Evolutionary conservation across 2,329 filamentous ascomycete genomes (phyloP), one percentile per base, ranked within the genome.

Genomic region (Trichophyton equinum): DNA sequence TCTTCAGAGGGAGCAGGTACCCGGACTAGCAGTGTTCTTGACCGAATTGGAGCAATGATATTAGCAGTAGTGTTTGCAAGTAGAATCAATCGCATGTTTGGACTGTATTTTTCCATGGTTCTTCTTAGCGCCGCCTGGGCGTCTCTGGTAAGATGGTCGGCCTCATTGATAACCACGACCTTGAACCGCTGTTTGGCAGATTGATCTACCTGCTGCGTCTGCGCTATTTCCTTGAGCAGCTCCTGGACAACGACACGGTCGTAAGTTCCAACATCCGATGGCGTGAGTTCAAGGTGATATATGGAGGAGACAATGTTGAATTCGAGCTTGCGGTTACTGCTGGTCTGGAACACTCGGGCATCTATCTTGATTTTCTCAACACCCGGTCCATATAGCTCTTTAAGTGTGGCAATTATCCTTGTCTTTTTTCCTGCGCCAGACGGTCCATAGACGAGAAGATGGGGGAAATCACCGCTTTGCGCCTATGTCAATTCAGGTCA

Each of bases 291-390:
- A 68, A 99, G 86, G 74, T 99, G 94, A 77, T 99, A 99, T 65
- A 96, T 85, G 0, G 92, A 97, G 51, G 91, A 86, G 60, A 99
- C 94, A 65, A 99, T 95, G 77, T 96, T 99, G 82, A 99, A 99
- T 76, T 99, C 94, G 68, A 99, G 86, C 76, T 99, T 99, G 72
- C 94, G 90, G 75, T 96, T 97, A 71, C 87, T 88, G 22, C 85
- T 91, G 0, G 94, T 97, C 75, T 96, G 91, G 78, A 99, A 99
- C 62, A 96, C 88, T 65, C 94, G 88, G 11, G 91, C 89, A 72
- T 99, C 94, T 76, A 99, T 97, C 78, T 97, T 97, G 81, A 99
- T 99, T 81, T 96, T 97, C 72, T 99, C 95, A n/a, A 96, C 94
- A 49, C 94, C 92, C 0, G 92, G 86, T 0, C 94, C 94, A 74